phyloP scores from a whole-genome alignment of 805 yeast genomes.

The Candida namnaoensis region DNA sequence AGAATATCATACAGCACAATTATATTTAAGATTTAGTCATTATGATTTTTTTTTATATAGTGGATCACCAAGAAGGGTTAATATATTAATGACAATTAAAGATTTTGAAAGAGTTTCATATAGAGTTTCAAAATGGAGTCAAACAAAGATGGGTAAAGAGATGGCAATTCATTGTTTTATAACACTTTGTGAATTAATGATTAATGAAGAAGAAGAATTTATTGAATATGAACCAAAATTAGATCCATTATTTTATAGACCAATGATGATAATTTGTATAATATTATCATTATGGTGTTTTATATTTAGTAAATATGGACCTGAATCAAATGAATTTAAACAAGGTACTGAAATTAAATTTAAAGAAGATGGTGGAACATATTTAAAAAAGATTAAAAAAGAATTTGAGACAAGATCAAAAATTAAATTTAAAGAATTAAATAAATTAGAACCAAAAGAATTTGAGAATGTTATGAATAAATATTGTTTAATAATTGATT shows the following conservation, averaged over 20 bases:
- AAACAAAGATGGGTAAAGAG: conserved; percentile 28
- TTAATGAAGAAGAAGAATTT: conserved; percentile 10
- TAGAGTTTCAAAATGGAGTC: conserved; percentile 38
- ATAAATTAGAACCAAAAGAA: neutral
- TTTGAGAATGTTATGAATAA: neutral
- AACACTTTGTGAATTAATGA: conserved; percentile 40
- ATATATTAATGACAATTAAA: conserved; percentile 33
- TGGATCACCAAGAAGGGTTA: conserved; percentile 60
- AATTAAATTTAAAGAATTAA: neutral
- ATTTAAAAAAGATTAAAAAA: conserved; percentile 30
- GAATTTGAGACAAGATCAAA: conserved; percentile 17
- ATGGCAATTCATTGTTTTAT: conserved; percentile 41
- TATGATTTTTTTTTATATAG: conserved; percentile 59
- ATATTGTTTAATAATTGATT: neutral
- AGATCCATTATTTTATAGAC: conserved; percentile 21
- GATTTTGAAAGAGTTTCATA: conserved; percentile 30
- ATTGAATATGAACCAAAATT: conserved; percentile 16
- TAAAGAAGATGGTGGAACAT: conserved; percentile 35
- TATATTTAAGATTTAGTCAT: conserved; percentile 46
- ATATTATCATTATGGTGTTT: conserved; percentile 31
- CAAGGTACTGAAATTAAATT: conserved; percentile 2
- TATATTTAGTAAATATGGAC: conserved; percentile 29
- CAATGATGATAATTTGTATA: conserved; percentile 19
- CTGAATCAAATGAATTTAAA: conserved; percentile 13
- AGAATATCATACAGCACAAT: conserved; percentile 51